Conservation (phyloP, 495 filamentous ascomycete species). For the Neohortaea acidophila region DNA sequence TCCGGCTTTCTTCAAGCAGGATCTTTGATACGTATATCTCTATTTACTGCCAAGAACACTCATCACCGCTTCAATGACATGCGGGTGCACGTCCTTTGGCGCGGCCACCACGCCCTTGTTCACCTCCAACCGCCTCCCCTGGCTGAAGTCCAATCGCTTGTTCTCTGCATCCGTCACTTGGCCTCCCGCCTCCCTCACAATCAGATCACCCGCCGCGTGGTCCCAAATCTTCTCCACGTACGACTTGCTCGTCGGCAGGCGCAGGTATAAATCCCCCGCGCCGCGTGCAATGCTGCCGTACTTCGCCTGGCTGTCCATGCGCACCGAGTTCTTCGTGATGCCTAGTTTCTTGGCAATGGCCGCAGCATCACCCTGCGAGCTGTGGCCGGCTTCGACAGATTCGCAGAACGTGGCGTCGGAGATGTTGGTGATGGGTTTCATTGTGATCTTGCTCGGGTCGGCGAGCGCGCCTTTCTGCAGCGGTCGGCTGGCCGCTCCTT, state of each 20-base stretch:
- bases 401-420: slow-evolving; percentile 81
- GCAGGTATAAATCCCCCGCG: slow-evolving; percentile 84
- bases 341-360: slow-evolving; percentile 70
- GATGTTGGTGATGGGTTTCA: slow-evolving; percentile 62
- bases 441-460: slow-evolving; percentile 49
- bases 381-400: slow-evolving; percentile 83
- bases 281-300: slow-evolving; percentile 93
- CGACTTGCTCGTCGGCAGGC: slow-evolving; percentile 63
- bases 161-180: slow-evolving; percentile 77
- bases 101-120: slow-evolving; percentile 94
- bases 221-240: slow-evolving; percentile 99
- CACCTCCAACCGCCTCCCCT: slow-evolving; percentile 66
- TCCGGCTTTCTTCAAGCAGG: too few relatives aligned
- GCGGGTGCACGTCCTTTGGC: slow-evolving; percentile 51
- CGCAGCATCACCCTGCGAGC: slow-evolving; percentile 69
- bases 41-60: slow-evolving; percentile 50
- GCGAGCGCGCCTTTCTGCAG: slow-evolving; percentile 44
- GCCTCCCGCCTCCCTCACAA: slow-evolving; percentile 87
- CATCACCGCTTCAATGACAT: slow-evolving; percentile 71
- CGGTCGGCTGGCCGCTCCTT: slow-evolving; percentile 64
- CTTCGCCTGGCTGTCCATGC: slow-evolving; percentile 96
- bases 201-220: slow-evolving; percentile 89
- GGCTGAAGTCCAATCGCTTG: slow-evolving; percentile 64
- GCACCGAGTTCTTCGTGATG: slow-evolving; percentile 69
- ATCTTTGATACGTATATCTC: slow-evolving; percentile 6